Evolutionary conservation across 208 protist genomes (phyloP).

Genomic region (Vickermania ingenoplastis): DNA sequence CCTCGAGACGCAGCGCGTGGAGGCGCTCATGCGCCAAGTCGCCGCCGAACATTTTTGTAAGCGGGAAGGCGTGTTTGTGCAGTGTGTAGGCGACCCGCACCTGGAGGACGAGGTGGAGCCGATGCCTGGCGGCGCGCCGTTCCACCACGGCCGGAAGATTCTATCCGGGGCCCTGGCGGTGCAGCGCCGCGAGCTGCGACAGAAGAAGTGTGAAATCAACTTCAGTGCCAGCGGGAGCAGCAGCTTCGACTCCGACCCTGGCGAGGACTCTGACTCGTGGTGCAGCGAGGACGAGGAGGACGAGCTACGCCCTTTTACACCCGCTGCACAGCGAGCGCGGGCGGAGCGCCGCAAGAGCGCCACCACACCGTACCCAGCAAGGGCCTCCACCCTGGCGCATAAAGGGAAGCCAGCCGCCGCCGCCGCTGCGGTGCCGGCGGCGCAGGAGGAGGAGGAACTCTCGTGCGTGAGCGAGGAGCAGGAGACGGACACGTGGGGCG

Average conservation of each 20-base stretch:
- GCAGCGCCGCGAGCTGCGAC: background rate
- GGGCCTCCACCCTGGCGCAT: background rate
- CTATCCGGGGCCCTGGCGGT: background rate
- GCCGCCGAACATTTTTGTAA: background rate
- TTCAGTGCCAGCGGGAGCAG: background rate
- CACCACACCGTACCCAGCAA: background rate
- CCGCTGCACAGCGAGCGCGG: background rate
- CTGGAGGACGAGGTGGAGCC: background rate
- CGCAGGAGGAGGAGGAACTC: background rate
- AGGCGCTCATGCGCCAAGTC: background rate
- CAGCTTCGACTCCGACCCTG: background rate
- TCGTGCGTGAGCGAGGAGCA: background rate
- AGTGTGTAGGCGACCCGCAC: background rate
- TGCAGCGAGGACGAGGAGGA: constrained; percentile 2
- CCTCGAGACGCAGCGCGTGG: background rate
- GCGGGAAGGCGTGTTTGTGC: background rate
- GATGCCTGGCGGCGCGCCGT: background rate
- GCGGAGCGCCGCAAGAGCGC: background rate
- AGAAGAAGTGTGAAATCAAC: background rate
- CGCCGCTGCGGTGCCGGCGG: background rate
- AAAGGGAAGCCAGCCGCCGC: background rate
- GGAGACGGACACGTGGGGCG: background rate
- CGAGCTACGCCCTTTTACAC: background rate
- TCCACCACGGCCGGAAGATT: background rate
- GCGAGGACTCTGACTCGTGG: background rate